Evolutionary conservation across 305 asterid species (phyloP).

Genomic region (Rubia tinctorum): DNA sequence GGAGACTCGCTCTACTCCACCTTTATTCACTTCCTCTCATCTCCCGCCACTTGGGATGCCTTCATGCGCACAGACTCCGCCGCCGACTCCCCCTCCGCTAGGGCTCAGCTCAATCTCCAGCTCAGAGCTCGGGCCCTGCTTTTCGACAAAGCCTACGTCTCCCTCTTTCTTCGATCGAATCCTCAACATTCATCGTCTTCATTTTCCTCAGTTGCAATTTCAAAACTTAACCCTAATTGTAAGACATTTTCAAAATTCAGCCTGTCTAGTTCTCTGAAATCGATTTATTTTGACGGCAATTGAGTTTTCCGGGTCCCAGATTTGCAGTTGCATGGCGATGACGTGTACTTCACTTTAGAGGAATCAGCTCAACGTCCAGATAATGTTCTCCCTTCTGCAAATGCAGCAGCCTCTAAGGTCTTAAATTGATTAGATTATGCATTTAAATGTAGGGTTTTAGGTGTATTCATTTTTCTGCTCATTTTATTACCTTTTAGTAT

Average conservation of each 20-base stretch:
- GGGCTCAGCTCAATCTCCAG: slow-evolving; percentile 74
- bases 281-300: neutral
- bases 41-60: slow-evolving; percentile 75
- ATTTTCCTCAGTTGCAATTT: slow-evolving; percentile 29
- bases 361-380: slow-evolving; percentile 55
- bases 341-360: slow-evolving; percentile 86
- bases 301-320: slow-evolving; percentile 36
- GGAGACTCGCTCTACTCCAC: slow-evolving; percentile 68
- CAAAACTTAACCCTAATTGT: slow-evolving; percentile 85
- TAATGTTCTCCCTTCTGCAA: slow-evolving; percentile 36
- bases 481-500: neutral
- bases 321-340: slow-evolving; percentile 95
- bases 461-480: neutral
- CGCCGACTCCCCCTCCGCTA: slow-evolving; percentile 22
- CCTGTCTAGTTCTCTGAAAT: slow-evolving; percentile 8
- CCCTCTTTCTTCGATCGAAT: slow-evolving; percentile 40
- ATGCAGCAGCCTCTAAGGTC: slow-evolving; percentile 54
- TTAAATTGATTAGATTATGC: neutral
- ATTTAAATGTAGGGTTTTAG: neutral
- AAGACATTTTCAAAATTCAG: slow-evolving; percentile 7
- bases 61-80: slow-evolving; percentile 62
- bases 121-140: slow-evolving; percentile 96
- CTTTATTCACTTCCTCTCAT: slow-evolving; percentile 65
- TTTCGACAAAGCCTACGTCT: slow-evolving; percentile 72
- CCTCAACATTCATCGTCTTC: slow-evolving; percentile 24